Base-by-base conservation (phyloP, 257 asterid genomes). In the Pogostemon cablin region DNA sequence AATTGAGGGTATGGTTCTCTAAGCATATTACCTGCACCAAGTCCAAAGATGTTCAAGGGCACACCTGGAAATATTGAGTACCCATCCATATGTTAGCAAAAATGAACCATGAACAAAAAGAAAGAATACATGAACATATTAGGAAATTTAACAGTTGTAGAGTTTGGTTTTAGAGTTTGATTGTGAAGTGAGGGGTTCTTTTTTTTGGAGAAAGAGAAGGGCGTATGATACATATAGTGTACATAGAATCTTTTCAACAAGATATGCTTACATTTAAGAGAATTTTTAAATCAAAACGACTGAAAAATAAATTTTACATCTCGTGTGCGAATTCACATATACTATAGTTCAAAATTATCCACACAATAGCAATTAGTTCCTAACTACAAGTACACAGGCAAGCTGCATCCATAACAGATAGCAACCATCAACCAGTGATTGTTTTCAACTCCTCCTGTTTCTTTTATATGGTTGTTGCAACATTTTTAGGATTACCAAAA, bases 21-120 rank as follows among this genome's bases (percentile, higher is more conserved):
- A 52, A n/a, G 39, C 47, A 11, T 9, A 55, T 79, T 86, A 90
- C 98, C 98, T 67, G 84, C 95, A 68, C 98, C 97, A 44, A 90
- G 84, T 72, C 98, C 97, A 62, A 88, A 79, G 72, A 90, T 50
- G 80, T 82, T 88, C 85, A 93, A 76, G 40, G 96, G 95, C 80
- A 81, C 79, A 59, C 98, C 97, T 90, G 95, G 17, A 48, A 58
- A 64, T 50, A 17, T 61, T 1, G 71, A 60, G 60, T 25, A 25
- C 32, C 32, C 20, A n/a, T 25, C 42, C 42, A 55, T 10, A 62
- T 44, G 40, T 73, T 49, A 67, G 46, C 43, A 7, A 3, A 37
- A 10, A 59, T 25, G 32, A 25, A 32, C 41, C 3, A 34, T 9
- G 15, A 38, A 41, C 40, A 49, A 47, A 48, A 72, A 32, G 38